Base-by-base conservation (phyloP, 2,329 filamentous ascomycete species). In the Teratosphaeria viscida region DNA sequence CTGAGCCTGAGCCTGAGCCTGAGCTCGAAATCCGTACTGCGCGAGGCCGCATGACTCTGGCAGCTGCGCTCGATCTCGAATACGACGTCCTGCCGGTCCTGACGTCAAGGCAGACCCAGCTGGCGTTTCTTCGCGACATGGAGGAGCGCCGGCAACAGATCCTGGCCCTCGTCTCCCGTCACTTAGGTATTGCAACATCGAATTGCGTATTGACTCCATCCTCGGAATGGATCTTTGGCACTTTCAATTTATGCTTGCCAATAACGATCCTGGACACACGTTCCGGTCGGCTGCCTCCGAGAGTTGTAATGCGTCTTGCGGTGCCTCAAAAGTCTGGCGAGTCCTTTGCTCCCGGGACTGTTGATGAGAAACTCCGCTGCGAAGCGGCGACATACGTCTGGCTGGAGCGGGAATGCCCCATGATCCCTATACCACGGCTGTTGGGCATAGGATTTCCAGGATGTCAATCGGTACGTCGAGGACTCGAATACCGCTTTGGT, bases 281-380 rank as follows among this genome's bases (percentile, higher is more conserved):
- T 49, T 19, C 43, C 43, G n/a, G 8, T n/a, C n/a, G 43, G 43
- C 43, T 49, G 43, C 43, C 43, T 23, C 43, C 6, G 7, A 49
- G n/a, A n/a, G 43, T 49, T n/a, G n/a, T 49, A 11, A 56, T 65
- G n/a, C 64, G 62, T 19, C 58, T 59, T 34, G 59, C 57, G 26
- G 37, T 61, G 49, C 60, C 60, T 19, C 57, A 32, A 34, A 55
- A 72, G 56, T 63, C 75, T 5, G 76, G 75, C 10, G 76, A 78
- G 58, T 59, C 57, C 14, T 60, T 54, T 26, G 60, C 68, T 58
- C 74, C 75, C 12, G 77, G 75, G 12, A 77, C 72, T 52, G 69
- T 72, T 14, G 72, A 79, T 37, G 76, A 79, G 66, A 79, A 79
- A 67, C 19, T 78, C 2, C 62, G 69, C 19, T 66, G 66, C 59